A percentile compares a stretch with the other conserved stretches of the same genome.
Evolutionary conservation across 2,329 filamentous ascomycete species (phyloP).

Genomic region (Neonectria hederae): DNA sequence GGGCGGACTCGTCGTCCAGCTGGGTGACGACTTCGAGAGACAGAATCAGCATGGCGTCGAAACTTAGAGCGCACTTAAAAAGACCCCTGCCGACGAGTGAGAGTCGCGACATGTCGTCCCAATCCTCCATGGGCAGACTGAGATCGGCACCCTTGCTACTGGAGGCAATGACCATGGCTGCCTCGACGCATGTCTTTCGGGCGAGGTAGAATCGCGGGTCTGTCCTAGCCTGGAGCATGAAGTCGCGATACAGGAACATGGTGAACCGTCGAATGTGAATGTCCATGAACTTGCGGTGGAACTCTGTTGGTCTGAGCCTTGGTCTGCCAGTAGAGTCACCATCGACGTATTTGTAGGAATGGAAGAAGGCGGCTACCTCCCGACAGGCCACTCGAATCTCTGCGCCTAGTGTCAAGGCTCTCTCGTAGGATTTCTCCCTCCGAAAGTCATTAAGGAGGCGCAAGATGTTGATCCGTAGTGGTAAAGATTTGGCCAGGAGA

Average conservation of each 20-base stretch:
- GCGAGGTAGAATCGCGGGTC: constrained; percentile 41
- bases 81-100: constrained; percentile 39
- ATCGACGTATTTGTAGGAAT: constrained; percentile 5
- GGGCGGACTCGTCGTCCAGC: constrained; percentile 35
- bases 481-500: constrained; percentile 33
- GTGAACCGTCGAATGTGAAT: constrained; percentile 40
- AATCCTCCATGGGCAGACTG: constrained; percentile 23
- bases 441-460: constrained; percentile 37
- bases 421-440: constrained; percentile 34
- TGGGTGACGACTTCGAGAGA: constrained; percentile 38
- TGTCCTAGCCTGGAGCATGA: constrained; percentile 37
- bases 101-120: constrained; percentile 38
- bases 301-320: constrained; percentile 29
- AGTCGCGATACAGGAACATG: constrained; percentile 42
- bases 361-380: constrained; percentile 38
- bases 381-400: constrained; percentile 36
- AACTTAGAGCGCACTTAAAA: constrained; percentile 41
- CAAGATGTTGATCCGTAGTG: constrained; percentile 33
- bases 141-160: constrained; percentile 29
- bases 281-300: constrained; percentile 39
- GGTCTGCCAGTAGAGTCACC: not conserved
- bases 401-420: constrained; percentile 30
- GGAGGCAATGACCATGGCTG: constrained; percentile 37
- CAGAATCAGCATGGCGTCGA: constrained; percentile 39
- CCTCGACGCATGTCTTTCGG: constrained; percentile 39